Evolutionary conservation across 495 filamentous ascomycete species (phyloP).

Genomic region (Neurospora africana): DNA sequence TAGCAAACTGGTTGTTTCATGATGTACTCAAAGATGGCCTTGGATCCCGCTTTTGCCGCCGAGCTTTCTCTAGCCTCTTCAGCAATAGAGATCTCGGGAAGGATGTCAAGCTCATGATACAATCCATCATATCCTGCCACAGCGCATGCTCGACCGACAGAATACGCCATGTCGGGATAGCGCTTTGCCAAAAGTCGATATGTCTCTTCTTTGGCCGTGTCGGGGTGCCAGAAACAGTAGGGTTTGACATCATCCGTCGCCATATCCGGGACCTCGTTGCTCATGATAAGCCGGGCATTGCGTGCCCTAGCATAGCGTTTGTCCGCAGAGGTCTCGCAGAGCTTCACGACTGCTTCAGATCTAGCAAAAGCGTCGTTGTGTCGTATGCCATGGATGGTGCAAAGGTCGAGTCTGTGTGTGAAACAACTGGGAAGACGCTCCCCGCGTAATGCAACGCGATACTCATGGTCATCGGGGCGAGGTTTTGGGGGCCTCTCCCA

Average conservation of each 20-base stretch:
- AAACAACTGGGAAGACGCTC: background rate
- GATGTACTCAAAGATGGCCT: slow-evolving; percentile 5
- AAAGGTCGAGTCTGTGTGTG: background rate
- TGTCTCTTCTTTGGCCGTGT: slow-evolving; percentile 24
- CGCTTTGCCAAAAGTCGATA: slow-evolving; percentile 14
- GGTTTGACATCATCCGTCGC: slow-evolving; percentile 16
- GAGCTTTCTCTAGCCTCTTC: slow-evolving; percentile 10
- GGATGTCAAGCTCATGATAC: slow-evolving; percentile 8
- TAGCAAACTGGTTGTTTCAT: slow-evolving; percentile 5
- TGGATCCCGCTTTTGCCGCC: background rate
- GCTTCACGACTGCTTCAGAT: background rate
- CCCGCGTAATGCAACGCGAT: background rate
- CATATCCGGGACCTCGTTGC: slow-evolving; percentile 26
- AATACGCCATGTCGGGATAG: slow-evolving; percentile 9
- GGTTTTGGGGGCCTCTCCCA: background rate
- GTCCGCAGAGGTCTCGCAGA: background rate
- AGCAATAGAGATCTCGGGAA: slow-evolving; percentile 10
- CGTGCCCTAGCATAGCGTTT: slow-evolving; percentile 8
- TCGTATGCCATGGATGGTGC: background rate
- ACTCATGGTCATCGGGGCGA: background rate
- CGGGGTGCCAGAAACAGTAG: slow-evolving; percentile 37
- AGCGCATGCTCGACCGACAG: slow-evolving; percentile 9
- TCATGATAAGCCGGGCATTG: slow-evolving; percentile 33
- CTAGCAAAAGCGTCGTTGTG: background rate
- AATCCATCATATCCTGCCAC: slow-evolving; percentile 10